Evolutionary conservation across 805 yeast species (phyloP).

Genomic region (Schizosaccharomyces japonicus): DNA sequence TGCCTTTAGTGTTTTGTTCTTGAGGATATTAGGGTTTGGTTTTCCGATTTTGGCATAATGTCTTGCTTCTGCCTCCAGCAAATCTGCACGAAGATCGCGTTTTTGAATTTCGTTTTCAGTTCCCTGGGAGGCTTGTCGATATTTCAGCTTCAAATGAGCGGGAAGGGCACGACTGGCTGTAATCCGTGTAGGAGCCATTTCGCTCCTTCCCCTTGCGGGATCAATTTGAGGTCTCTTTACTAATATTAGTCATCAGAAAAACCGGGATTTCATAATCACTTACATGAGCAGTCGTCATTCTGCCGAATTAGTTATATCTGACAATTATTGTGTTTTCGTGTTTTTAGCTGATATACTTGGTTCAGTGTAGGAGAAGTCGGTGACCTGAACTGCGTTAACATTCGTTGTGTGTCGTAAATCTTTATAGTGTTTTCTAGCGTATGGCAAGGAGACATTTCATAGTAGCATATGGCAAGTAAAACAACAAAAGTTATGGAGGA

Average conservation of each 20-base stretch:
- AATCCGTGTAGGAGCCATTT: conserved; percentile 22
- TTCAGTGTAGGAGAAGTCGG: no score
- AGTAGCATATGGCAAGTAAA: no score
- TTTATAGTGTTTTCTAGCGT: no score
- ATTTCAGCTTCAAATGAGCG: conserved; percentile 31
- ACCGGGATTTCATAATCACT: not conserved
- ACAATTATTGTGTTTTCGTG: no score
- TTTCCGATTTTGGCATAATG: not conserved
- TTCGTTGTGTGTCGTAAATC: no score
- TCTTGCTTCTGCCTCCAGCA: conserved; percentile 11
- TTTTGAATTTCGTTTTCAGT: conserved; percentile 11
- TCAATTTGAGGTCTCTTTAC: conserved; percentile 38
- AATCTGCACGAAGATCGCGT: conserved; percentile 12
- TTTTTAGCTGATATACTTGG: no score
- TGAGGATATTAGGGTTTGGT: no score
- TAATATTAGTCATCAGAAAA: not conserved
- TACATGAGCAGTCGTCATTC: conserved; percentile 2
- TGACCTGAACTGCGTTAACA: no score
- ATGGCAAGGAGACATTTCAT: no score
- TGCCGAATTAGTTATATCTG: not conserved
- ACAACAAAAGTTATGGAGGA: no score
- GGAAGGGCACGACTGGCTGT: conserved; percentile 32
- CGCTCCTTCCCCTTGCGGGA: conserved; percentile 32
- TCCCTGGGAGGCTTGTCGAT: conserved; percentile 13
- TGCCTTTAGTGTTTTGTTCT: no score